Conservation (phyloP, 768 basidiomycete species). For the Coprinellus aureogranulatus region DNA sequence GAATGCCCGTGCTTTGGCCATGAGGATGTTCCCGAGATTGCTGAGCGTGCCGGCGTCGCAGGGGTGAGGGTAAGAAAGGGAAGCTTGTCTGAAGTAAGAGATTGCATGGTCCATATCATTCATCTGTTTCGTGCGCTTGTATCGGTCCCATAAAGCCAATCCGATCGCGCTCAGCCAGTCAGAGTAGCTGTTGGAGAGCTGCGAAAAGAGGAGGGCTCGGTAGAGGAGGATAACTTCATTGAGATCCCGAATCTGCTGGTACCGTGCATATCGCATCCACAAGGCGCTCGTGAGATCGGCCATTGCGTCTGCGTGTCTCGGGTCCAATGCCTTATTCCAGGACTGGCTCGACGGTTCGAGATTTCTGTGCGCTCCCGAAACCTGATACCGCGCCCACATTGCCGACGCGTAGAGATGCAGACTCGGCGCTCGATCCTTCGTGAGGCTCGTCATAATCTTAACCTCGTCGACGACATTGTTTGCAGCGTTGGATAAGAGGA, state of each 20-base stretch:
- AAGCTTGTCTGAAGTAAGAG: slow-evolving; percentile 8
- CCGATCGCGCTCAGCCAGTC: slow-evolving; percentile 8
- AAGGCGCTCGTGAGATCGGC: slow-evolving; percentile 5
- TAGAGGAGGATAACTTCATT: slow-evolving; percentile 8
- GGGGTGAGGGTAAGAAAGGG: slow-evolving; percentile 8
- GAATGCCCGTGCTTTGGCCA: slow-evolving; percentile 5
- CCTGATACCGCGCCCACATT: slow-evolving; percentile 4
- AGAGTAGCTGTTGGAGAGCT: slow-evolving; percentile 2
- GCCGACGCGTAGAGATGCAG: slow-evolving; percentile 10
- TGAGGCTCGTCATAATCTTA: background rate
- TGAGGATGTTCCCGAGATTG: slow-evolving; percentile 10
- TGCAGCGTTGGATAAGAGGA: slow-evolving; percentile 4
- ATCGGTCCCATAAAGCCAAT: slow-evolving; percentile 7
- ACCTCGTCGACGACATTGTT: slow-evolving; percentile 11
- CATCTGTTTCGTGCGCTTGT: slow-evolving; percentile 3
- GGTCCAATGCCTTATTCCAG: slow-evolving; percentile 4
- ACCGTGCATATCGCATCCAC: slow-evolving; percentile 5
- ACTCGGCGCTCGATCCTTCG: background rate
- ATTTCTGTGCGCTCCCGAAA: background rate
- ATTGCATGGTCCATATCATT: slow-evolving; percentile 11
- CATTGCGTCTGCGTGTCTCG: slow-evolving; percentile 4
- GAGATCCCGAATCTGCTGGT: slow-evolving; percentile 7
- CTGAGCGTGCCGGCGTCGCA: slow-evolving; percentile 11
- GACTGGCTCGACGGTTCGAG: slow-evolving; percentile 5
- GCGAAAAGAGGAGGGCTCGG: slow-evolving; percentile 4